A percentile compares a stretch with the other conserved stretches of the same genome.
Conservation (phyloP, 371 early-diverging fungal species). For the Choanephora cucurbitarum region DNA sequence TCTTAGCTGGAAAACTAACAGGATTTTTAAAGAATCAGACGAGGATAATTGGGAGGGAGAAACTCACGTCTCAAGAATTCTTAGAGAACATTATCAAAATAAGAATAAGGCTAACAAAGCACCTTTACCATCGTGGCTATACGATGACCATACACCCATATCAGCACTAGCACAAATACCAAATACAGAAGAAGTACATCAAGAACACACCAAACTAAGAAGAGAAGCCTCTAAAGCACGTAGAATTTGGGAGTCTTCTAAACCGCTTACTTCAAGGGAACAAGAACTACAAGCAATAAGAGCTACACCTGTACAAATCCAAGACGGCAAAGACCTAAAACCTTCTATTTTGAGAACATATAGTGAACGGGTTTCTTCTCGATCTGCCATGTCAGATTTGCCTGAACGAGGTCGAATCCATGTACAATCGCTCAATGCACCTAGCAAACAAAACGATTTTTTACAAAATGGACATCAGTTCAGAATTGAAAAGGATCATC, state of each 20-base stretch:
- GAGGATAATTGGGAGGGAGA: slow-evolving; percentile 60
- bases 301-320: neutral
- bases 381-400: too few relatives aligned
- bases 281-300: slow-evolving; percentile 6
- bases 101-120: slow-evolving; percentile 15
- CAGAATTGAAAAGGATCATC: too few relatives aligned
- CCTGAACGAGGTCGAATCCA: too few relatives aligned
- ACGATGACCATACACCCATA: slow-evolving; percentile 24
- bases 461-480: too few relatives aligned
- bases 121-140: slow-evolving; percentile 33
- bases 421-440: too few relatives aligned
- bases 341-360: neutral
- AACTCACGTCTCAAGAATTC: slow-evolving; percentile 53
- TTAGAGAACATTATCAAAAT: slow-evolving; percentile 52
- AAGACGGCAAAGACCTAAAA: neutral
- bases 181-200: neutral
- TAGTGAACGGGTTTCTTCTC: neutral
- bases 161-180: neutral
- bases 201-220: slow-evolving; percentile 1
- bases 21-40: slow-evolving; percentile 50
- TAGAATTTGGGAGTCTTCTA: slow-evolving; percentile 9
- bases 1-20: neutral
- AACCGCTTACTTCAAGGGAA: slow-evolving; percentile 4
- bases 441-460: too few relatives aligned
- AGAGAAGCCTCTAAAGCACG: neutral